Conservation (phyloP, 768 basidiomycete genomes). For the Hydnomerulius pinastri region DNA sequence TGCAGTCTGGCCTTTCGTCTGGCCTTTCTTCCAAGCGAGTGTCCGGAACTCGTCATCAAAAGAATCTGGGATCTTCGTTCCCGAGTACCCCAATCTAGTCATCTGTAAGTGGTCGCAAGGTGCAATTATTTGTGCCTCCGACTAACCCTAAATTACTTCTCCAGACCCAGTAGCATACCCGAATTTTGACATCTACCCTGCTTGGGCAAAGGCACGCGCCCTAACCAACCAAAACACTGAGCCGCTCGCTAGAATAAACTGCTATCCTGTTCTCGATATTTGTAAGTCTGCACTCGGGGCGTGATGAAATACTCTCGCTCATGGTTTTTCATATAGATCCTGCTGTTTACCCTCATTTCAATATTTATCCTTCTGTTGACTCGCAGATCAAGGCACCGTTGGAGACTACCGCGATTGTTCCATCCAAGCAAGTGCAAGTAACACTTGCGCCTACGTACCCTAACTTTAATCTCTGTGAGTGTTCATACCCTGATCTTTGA, state of each 20-base stretch:
- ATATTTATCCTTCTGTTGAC: slow-evolving; percentile 38
- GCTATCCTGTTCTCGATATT: slow-evolving; percentile 28
- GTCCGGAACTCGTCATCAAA: background rate
- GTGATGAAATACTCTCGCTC: no score
- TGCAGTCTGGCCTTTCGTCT: slow-evolving; percentile 14
- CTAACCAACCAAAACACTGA: background rate
- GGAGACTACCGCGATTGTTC: background rate
- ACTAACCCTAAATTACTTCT: slow-evolving; percentile 6
- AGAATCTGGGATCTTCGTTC: slow-evolving; percentile 7
- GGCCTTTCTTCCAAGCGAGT: background rate
- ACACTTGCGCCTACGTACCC: slow-evolving; percentile 15
- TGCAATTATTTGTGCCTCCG: background rate
- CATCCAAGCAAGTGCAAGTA: slow-evolving; percentile 6
- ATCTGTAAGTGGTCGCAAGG: slow-evolving; percentile 26
- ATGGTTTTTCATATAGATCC: slow-evolving; percentile 38
- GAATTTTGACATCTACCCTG: slow-evolving; percentile 37
- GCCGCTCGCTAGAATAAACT: background rate
- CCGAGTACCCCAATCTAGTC: slow-evolving; percentile 26
- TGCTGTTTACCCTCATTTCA: slow-evolving; percentile 42
- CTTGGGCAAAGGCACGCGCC: background rate
- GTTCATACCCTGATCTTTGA: background rate
- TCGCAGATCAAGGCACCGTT: slow-evolving; percentile 1
- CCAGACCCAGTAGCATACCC: slow-evolving; percentile 29
- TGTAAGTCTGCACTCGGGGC: slow-evolving; percentile 13
- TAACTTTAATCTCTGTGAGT: slow-evolving; percentile 37